Evolutionary conservation across 352 stramenopile species (phyloP).

Genomic region (Synura sp.): DNA sequence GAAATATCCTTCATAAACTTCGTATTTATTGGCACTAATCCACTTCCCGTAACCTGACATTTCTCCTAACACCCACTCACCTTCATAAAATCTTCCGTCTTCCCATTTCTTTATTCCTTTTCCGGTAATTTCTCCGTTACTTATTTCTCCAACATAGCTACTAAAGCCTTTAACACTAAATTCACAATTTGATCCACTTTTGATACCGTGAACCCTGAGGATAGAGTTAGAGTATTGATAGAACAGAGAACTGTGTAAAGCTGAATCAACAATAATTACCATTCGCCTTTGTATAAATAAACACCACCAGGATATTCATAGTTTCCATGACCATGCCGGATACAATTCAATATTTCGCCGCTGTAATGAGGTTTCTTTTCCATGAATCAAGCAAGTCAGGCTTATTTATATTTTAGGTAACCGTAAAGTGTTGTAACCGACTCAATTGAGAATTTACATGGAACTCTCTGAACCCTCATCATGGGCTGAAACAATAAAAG

Average conservation of each 20-base stretch:
- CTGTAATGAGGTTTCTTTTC: too few species aligned
- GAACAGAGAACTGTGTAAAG: too few species aligned
- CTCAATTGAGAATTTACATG: too few species aligned
- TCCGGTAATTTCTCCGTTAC: background rate
- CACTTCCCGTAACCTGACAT: background rate
- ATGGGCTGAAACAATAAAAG: too few species aligned
- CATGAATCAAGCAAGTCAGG: too few species aligned
- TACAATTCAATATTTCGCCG: background rate
- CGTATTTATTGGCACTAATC: background rate
- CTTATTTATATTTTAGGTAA: too few species aligned
- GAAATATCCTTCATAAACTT: background rate
- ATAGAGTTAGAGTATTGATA: too few species aligned
- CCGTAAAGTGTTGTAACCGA: too few species aligned
- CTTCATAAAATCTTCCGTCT: background rate
- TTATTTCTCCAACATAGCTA: background rate
- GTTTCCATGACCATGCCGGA: background rate
- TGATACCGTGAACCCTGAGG: too few species aligned
- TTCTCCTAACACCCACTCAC: background rate
- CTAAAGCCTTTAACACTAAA: too few species aligned
- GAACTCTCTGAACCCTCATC: too few species aligned
- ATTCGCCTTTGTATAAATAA: background rate
- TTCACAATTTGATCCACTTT: too few species aligned
- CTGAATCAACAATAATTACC: background rate
- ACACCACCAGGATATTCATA: background rate
- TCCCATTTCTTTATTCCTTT: background rate